Base-by-base conservation (phyloP, 2,329 filamentous ascomycete genomes). In the Didymellaceae sp. region DNA sequence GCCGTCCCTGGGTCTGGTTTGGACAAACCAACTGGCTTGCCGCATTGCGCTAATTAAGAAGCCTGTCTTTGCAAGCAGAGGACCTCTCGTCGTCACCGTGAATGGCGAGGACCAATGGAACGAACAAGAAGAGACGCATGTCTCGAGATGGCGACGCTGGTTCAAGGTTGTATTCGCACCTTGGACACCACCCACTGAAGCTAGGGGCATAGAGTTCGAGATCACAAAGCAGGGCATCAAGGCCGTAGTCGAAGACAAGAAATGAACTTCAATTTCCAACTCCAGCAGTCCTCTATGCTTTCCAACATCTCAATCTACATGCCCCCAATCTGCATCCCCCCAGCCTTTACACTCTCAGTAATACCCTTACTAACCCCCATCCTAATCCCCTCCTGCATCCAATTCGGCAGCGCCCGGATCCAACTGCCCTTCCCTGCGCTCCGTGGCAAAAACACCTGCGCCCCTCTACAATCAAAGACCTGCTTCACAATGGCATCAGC, bases 101-200 rank as follows among this genome's bases (percentile, higher is more conserved):
- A 62, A 67, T 16, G 66, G 63, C 11, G 57, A 72, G 2, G 80
- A 68, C 75, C 37, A 70, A 65, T 22, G 73, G 74, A 30, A 75
- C 76, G 58, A 72, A 62, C 50, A 30, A 4, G 48, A 76, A 58
- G 59, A 67, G 55, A 62, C 41, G 34, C 73, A 80, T 7, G 73
- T 87, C 20, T 80, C 75, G 48, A 80, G 77, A 25, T 91, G 89
- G 85, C 82, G 82, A 57, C 79, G 93, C 51, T 90, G 85, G 78
- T 86, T 96, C 80, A 95, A 92, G 72, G 83, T 97, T 7, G 93
- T 96, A 1, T 97, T 96, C 77, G 88, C 91, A 39, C 83, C 89
- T 1, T 94, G 95, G 82, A 82, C 83, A 4, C 74, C 77, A 2
- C 80, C 54, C 77, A 82, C 13, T 70, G 79, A 43, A 76, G 80